These are phyloP conservation scores for Pisolithus thermaeus DNA, from an alignment of 1,284 basidiomycete genomes.

Conservation along the genomic window DNA sequence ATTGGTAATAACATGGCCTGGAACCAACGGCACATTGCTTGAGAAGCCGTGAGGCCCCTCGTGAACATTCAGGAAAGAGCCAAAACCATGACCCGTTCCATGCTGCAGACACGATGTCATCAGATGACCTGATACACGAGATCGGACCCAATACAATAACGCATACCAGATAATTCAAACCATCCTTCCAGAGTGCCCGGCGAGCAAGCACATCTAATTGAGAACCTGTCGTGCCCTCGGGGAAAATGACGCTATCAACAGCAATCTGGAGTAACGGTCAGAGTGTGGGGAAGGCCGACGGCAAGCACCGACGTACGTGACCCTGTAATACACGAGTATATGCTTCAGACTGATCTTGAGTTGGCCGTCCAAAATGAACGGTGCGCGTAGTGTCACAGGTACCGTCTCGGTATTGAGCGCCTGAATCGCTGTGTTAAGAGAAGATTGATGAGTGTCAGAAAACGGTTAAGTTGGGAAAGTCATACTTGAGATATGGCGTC, in stretches of 20 bases:
- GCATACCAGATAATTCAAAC: constrained; percentile 73
- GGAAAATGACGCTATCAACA: constrained; percentile 86
- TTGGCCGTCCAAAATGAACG: constrained; percentile 82
- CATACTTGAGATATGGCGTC: constrained; percentile 86
- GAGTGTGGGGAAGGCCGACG: constrained; percentile 11
- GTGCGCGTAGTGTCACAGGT: constrained; percentile 94
- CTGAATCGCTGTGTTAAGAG: constrained; percentile 63
- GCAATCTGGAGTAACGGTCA: constrained; percentile 60
- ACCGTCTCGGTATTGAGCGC: constrained; percentile 85
- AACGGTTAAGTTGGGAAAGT: constrained; percentile 11
- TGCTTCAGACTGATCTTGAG: constrained; percentile 78
- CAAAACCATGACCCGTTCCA: constrained; percentile 81
- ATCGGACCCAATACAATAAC: constrained; percentile 12
- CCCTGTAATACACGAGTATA: constrained; percentile 95
- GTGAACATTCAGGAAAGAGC: constrained; percentile 76
- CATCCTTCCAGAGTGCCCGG: constrained; percentile 84
- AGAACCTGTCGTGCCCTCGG: constrained; percentile 77
- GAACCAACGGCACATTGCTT: constrained; percentile 58
- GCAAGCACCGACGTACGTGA: constrained; percentile 57
- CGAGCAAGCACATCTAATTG: constrained; percentile 84
- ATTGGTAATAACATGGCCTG: constrained; percentile 88
- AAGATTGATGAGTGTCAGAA: constrained; percentile 14
- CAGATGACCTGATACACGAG: constrained; percentile 10
- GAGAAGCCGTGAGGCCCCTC: constrained; percentile 73
- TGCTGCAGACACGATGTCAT: constrained; percentile 42